These are phyloP conservation scores for Fusarium redolens DNA, from an alignment of 2,329 filamentous ascomycete genomes.

Conservation along the genomic window DNA sequence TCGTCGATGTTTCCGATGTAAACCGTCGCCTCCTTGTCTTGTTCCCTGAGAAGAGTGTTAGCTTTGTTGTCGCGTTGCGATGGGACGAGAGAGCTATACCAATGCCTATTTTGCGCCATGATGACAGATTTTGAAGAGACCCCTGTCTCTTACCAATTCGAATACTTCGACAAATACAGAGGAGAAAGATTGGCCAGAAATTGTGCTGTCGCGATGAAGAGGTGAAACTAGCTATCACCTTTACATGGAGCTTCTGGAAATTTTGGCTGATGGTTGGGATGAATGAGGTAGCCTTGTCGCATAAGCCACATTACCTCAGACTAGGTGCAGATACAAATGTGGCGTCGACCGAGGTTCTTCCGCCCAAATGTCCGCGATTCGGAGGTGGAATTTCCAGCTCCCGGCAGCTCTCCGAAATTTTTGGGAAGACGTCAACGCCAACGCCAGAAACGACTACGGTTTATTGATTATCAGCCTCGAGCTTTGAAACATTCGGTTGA, in stretches of 20 bases:
- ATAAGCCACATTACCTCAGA: conserved; percentile 19
- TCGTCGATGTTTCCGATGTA: conserved; percentile 99
- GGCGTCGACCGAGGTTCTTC: conserved; percentile 48
- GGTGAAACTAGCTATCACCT: conserved; percentile 16
- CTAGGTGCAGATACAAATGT: background rate
- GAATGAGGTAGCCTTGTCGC: conserved; percentile 23
- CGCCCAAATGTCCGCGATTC: conserved; percentile 22
- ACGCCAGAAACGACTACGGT: conserved; percentile 4
- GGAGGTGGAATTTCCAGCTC: conserved; percentile 43
- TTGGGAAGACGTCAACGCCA: conserved; percentile 34
- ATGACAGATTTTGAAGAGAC: conserved; percentile 45
- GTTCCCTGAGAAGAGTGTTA: conserved; percentile 73
- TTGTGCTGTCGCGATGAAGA: background rate
- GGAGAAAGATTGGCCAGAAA: conserved; percentile 1
- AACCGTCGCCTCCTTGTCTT: conserved; percentile 97
- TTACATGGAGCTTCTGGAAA: conserved; percentile 39
- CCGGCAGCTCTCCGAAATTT: conserved; percentile 40
- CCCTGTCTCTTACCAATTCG: background rate
- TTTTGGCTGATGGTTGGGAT: conserved; percentile 42
- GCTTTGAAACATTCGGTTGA: conserved; percentile 13
- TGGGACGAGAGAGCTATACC: conserved; percentile 61
- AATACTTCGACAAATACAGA: background rate
- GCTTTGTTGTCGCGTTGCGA: conserved; percentile 17
- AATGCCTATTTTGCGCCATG: conserved; percentile 80
- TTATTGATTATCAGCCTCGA: conserved; percentile 32